Evolutionary conservation across 495 filamentous ascomycete species (phyloP), one percentile per base, ranked within the genome.

Genomic region (Penicillium flavigenum): DNA sequence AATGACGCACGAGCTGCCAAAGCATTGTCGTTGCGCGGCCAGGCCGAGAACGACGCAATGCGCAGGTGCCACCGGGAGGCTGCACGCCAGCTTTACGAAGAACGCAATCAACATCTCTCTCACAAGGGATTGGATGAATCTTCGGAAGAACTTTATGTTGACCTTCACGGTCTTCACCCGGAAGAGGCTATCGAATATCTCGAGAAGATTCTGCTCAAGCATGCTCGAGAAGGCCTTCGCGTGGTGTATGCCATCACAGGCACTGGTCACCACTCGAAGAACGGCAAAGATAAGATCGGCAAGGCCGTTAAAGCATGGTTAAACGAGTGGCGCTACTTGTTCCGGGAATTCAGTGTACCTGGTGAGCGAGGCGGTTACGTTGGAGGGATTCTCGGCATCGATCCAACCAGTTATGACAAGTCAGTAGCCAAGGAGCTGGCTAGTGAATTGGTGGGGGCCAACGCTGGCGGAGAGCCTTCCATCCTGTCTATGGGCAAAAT

Each of bases 261-360:
- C 56, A 97, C 94, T 7, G 93, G 93, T 10, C 95, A 99, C 64
- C 95, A 98, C 68, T 96, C 91, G 62, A 98, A 98, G 78, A 94
- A 96, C 66, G 94, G 94, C 61, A 98, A 97, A 72, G 95, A 99
- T 70, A 99, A 99, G 73, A 88, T 99, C 29, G 93, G 93, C 58
- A 97, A 96, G 76, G 90, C 92, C 8, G 84, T 99, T 60, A 86
- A 93, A 51, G 81, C 78, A 43, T 99, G 95, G 75, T 78, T 99
- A 26, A 93, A 93, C 63, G 93, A 98, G 64, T 96, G 92, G 92
- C 86, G 88, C 57, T 98, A 96, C 63, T 87, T 92, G 0, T 99
- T 91, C 71, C 88, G 92, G 38, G 95, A 99, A 72, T 99, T 99
- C 71, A 92, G 88, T 45, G 93, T 96, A 8, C 90, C 91, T 3